A percentile compares a stretch with the other conserved stretches of the same genome.
phyloP scores from a whole-genome alignment of 2,329 filamentous ascomycete species.

The Clarireedia monteithiana region DNA sequence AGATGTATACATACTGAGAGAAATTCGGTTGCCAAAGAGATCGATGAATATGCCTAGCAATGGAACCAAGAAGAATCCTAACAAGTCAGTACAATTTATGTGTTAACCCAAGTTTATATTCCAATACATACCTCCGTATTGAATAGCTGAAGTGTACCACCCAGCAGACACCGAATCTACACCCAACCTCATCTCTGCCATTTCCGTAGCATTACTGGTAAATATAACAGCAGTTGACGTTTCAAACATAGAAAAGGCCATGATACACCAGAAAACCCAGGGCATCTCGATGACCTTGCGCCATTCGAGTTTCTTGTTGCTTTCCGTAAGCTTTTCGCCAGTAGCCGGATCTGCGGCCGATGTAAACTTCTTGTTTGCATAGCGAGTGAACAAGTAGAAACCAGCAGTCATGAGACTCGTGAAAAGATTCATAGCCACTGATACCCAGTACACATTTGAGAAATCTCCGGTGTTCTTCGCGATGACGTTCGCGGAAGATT shows the following conservation, averaged over 20 bases:
- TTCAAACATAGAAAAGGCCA: slow-evolving; percentile 49
- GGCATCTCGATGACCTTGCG: slow-evolving; percentile 48
- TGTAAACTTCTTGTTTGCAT: slow-evolving; percentile 21
- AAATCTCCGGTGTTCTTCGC: slow-evolving; percentile 47
- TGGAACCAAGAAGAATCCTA: slow-evolving; percentile 49
- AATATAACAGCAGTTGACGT: slow-evolving; percentile 49
- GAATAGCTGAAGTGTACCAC: slow-evolving; percentile 50
- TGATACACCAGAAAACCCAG: slow-evolving; percentile 51
- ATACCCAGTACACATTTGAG: slow-evolving; percentile 53
- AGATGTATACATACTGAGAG: slow-evolving; percentile 30
- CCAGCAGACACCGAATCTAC: slow-evolving; percentile 47
- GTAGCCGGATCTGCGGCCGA: slow-evolving; percentile 42
- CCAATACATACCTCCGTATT: slow-evolving; percentile 39
- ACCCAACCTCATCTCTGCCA: slow-evolving; percentile 52
- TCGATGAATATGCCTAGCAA: slow-evolving; percentile 41
- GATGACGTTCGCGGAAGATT: slow-evolving; percentile 45
- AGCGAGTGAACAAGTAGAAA: slow-evolving; percentile 50
- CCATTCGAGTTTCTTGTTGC: slow-evolving; percentile 48
- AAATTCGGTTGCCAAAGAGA: slow-evolving; percentile 44
- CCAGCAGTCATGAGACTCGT: slow-evolving; percentile 46
- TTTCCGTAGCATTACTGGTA: slow-evolving; percentile 49
- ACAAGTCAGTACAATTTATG: background rate
- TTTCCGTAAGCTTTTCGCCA: slow-evolving; percentile 51
- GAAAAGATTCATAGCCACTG: slow-evolving; percentile 57
- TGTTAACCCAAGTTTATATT: background rate